Evolutionary conservation across 495 filamentous ascomycete species (phyloP).

Genomic region (Thermochaetoides thermophila): DNA sequence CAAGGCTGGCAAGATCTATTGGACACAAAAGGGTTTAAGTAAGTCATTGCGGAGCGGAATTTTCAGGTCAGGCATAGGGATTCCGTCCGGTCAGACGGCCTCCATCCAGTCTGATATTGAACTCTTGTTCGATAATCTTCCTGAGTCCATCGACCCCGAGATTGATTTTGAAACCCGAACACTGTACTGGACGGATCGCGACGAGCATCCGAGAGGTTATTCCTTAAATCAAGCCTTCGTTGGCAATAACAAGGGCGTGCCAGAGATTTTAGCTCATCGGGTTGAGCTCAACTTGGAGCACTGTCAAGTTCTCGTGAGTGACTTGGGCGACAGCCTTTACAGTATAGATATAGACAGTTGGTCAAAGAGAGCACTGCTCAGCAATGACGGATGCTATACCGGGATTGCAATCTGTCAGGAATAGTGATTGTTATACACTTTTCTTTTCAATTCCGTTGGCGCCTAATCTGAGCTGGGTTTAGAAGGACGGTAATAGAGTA

Average conservation of each 20-base stretch:
- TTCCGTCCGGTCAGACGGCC: constrained; percentile 12
- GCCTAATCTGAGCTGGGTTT: not conserved
- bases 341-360: not conserved
- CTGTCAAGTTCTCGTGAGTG: too few relatives aligned
- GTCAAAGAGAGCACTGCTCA: not conserved
- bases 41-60: constrained; percentile 33
- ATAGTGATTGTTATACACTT: not conserved
- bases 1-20: constrained; percentile 29
- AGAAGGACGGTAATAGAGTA: too few relatives aligned
- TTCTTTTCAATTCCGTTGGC: not conserved
- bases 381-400: not conserved
- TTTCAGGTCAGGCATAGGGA: constrained; percentile 23
- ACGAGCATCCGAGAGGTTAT: constrained; percentile 34
- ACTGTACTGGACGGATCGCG: constrained; percentile 43
- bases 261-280: constrained; percentile 25
- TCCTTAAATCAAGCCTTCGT: constrained; percentile 23
- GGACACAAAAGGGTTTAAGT: constrained; percentile 40
- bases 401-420: not conserved
- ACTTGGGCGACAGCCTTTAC: too few relatives aligned
- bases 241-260: not conserved
- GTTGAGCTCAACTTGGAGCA: constrained; percentile 15
- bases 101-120: constrained; percentile 25
- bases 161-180: constrained; percentile 23
- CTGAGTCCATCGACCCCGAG: constrained; percentile 42
- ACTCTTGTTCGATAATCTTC: constrained; percentile 26